phyloP scores from a whole-genome alignment of 1,139 yeast genomes.

The Geotrichum cucujoidarum region DNA sequence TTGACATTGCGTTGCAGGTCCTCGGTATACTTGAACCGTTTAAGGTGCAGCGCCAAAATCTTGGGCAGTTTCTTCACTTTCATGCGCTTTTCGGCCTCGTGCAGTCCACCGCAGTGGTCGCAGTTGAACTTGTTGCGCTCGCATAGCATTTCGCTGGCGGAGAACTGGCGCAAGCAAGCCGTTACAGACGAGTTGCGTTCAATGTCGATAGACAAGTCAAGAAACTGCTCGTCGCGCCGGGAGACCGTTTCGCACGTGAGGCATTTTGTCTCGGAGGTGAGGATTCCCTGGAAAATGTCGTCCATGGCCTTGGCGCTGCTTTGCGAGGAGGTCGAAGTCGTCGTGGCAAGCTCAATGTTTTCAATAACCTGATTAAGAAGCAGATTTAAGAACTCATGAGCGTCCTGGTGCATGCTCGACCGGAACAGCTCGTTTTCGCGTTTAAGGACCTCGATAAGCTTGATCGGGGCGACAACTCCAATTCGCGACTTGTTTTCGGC shows the following conservation, averaged over 20 bases:
- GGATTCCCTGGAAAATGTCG: slow-evolving; percentile 72
- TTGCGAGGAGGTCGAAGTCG: slow-evolving; percentile 21
- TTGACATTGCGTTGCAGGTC: slow-evolving; percentile 75
- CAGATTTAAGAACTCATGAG: slow-evolving; percentile 91
- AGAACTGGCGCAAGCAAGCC: slow-evolving; percentile 69
- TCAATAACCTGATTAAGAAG: slow-evolving; percentile 79
- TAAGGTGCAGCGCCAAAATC: slow-evolving; percentile 74
- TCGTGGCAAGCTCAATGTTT: slow-evolving; percentile 41
- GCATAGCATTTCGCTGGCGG: slow-evolving; percentile 76
- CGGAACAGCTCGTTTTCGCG: slow-evolving; percentile 78
- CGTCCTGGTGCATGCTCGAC: slow-evolving; percentile 95
- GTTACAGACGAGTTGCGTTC: slow-evolving; percentile 72
- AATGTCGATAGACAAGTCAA: slow-evolving; percentile 82
- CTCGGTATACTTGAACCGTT: slow-evolving; percentile 88
- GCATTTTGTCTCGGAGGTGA: slow-evolving; percentile 86
- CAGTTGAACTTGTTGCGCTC: slow-evolving; percentile 91
- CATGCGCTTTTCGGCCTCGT: slow-evolving; percentile 89
- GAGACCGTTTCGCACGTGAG: slow-evolving; percentile 82
- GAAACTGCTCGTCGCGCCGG: slow-evolving; percentile 74
- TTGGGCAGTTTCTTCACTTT: slow-evolving; percentile 74
- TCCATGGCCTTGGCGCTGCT: slow-evolving; percentile 38
- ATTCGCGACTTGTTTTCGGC: slow-evolving; percentile 61
- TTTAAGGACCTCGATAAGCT: slow-evolving; percentile 68
- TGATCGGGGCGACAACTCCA: slow-evolving; percentile 81
- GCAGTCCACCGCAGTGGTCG: slow-evolving; percentile 81